Evolutionary conservation across 768 basidiomycete genomes (phyloP).

Genomic region (Hygrophorus pudorinus): DNA sequence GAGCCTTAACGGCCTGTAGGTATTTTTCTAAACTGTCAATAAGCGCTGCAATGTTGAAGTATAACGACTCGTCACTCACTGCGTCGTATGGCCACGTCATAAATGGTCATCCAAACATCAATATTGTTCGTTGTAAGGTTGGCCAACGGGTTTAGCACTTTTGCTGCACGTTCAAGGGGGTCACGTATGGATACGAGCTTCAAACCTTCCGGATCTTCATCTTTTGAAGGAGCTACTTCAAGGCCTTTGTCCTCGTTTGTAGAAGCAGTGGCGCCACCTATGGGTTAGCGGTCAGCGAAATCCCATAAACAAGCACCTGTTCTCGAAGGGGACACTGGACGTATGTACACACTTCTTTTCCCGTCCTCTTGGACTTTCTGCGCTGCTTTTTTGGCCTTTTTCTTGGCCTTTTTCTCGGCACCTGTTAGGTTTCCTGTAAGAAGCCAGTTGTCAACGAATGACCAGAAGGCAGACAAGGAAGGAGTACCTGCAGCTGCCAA

Average conservation of each 20-base stretch:
- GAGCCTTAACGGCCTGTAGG: constrained; percentile 65
- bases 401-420: constrained; percentile 73
- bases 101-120: constrained; percentile 64
- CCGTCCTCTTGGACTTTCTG: constrained; percentile 54
- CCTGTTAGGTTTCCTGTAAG: constrained; percentile 36
- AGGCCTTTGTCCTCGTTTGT: constrained; percentile 64
- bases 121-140: constrained; percentile 41
- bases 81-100: constrained; percentile 75
- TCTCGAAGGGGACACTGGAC: too few species aligned
- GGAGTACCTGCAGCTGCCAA: constrained; percentile 30
- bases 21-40: constrained; percentile 51
- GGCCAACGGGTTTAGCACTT: constrained; percentile 55
- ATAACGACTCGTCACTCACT: constrained; percentile 37
- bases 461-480: constrained; percentile 1
- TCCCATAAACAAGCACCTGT: too few species aligned
- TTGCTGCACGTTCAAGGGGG: constrained; percentile 67
- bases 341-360: constrained; percentile 58
- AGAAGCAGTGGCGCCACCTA: constrained; percentile 21
- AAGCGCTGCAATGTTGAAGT: neutral
- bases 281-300: too few species aligned
- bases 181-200: constrained; percentile 55
- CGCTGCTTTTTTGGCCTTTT: constrained; percentile 78
- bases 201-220: constrained; percentile 78
- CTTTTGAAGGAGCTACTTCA: constrained; percentile 43
- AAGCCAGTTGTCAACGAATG: neutral